Evolutionary conservation across 495 filamentous ascomycete species (phyloP).

Genomic region (Collariella sp.): DNA sequence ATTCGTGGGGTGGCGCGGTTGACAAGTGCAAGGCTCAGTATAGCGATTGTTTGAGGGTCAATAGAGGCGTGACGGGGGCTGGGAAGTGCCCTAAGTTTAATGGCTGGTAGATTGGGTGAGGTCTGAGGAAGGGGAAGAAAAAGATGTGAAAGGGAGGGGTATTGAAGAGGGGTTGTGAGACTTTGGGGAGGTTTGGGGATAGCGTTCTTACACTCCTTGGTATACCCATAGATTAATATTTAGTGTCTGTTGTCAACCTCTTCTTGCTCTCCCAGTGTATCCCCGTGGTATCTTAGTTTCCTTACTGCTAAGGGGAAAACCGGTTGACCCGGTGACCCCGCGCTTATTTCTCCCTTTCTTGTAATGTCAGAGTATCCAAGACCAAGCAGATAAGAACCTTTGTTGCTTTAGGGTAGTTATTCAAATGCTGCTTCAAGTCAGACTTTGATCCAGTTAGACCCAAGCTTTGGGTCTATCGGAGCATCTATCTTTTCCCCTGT

Average conservation of each 20-base stretch:
- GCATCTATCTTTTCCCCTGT: too few species aligned
- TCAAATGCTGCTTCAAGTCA: too few species aligned
- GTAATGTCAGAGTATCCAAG: too few species aligned
- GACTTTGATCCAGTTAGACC: too few species aligned
- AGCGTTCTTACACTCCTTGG: neutral
- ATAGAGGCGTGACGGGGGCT: conserved; percentile 5
- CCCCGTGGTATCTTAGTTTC: too few species aligned
- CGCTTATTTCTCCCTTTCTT: too few species aligned
- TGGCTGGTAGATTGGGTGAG: neutral
- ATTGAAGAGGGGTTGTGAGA: neutral
- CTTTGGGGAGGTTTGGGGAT: neutral
- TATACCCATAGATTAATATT: conserved; percentile 7
- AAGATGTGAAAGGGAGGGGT: neutral
- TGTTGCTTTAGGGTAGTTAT: too few species aligned
- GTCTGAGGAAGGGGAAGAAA: neutral
- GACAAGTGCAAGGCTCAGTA: conserved; percentile 14
- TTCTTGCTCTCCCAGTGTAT: too few species aligned
- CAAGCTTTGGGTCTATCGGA: too few species aligned
- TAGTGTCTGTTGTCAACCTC: conserved; percentile 1
- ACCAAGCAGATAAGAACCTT: too few species aligned
- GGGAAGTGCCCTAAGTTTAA: conserved; percentile 21
- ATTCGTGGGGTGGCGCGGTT: conserved; percentile 5
- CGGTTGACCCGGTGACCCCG: too few species aligned
- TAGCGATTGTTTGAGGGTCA: conserved; percentile 3
- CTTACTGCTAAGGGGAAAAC: too few species aligned